These are phyloP conservation scores for Rosa rugosa DNA, from an alignment of 306 rosid species.

Conservation along the genomic window DNA sequence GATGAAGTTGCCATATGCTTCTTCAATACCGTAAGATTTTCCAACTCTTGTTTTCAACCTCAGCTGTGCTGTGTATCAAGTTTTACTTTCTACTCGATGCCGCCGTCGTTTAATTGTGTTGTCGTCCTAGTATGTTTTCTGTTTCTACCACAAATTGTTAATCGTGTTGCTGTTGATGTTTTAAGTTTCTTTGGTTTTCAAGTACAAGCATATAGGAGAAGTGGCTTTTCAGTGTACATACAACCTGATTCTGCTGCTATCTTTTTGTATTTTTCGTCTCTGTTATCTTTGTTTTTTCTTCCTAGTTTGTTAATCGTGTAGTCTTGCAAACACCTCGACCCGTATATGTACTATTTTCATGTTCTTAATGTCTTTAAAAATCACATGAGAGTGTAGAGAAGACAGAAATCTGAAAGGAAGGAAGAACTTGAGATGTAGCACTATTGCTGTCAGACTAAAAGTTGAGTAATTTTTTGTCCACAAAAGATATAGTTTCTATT, in stretches of 20 bases:
- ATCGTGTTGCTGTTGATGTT: not conserved
- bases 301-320: not conserved
- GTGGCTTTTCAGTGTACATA: not conserved
- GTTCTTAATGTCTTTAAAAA: not conserved
- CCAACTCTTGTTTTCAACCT: no score
- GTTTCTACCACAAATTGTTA: not conserved
- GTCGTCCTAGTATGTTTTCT: not conserved
- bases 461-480: not conserved
- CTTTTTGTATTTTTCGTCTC: not conserved
- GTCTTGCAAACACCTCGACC: not conserved
- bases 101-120: not conserved
- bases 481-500: not conserved
- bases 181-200: not conserved
- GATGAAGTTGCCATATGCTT: constrained; percentile 94
- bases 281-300: not conserved
- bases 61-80: not conserved
- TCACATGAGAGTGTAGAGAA: not conserved
- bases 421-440: not conserved
- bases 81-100: not conserved
- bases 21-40: constrained; percentile 67
- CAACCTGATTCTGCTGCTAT: not conserved
- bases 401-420: not conserved
- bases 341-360: not conserved
- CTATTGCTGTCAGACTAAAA: not conserved
- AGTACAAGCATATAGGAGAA: not conserved